These are phyloP conservation scores for Myxozyma geophila DNA, from an alignment of 805 yeast species.

Conservation along the genomic window DNA sequence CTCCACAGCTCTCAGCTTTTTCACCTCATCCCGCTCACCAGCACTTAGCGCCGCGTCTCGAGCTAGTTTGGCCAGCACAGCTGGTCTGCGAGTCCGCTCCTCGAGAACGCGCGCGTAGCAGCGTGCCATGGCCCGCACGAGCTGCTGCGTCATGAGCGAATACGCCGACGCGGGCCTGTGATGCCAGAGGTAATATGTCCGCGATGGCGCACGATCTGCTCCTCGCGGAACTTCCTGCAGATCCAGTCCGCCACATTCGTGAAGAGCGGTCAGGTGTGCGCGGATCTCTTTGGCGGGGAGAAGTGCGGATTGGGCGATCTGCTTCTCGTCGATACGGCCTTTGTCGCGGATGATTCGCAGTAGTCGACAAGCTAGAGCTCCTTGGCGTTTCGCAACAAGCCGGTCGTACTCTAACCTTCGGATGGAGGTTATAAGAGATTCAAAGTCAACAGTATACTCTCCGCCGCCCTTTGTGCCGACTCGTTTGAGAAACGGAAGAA, in stretches of 20 bases:
- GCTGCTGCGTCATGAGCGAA: constrained; percentile 53
- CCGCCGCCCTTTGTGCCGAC: constrained; percentile 57
- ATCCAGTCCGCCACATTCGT: constrained; percentile 74
- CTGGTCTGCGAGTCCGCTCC: constrained; percentile 62
- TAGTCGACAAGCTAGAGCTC: constrained; percentile 66
- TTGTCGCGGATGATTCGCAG: constrained; percentile 74
- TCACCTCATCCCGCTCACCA: constrained; percentile 74
- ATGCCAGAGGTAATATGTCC: constrained; percentile 83
- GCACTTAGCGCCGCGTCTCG: constrained; percentile 87
- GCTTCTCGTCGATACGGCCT: constrained; percentile 81
- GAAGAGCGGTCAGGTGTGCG: constrained; percentile 66
- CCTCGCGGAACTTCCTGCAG: constrained; percentile 94
- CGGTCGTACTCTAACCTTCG: constrained; percentile 45
- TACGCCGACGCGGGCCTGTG: constrained; percentile 61
- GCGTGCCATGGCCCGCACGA: constrained; percentile 56
- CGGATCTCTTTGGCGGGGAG: constrained; percentile 79
- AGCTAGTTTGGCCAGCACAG: constrained; percentile 75
- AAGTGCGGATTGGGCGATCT: constrained; percentile 67
- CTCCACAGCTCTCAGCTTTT: constrained; percentile 51
- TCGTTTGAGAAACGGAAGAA: constrained; percentile 63
- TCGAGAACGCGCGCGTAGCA: constrained; percentile 45
- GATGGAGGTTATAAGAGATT: constrained; percentile 40
- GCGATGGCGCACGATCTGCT: constrained; percentile 85
- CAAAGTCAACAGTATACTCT: constrained; percentile 51
- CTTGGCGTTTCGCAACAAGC: constrained; percentile 44